Evolutionary conservation across 371 early-diverging fungal species (phyloP).

Genomic region (Zopfochytrium polystomum): DNA sequence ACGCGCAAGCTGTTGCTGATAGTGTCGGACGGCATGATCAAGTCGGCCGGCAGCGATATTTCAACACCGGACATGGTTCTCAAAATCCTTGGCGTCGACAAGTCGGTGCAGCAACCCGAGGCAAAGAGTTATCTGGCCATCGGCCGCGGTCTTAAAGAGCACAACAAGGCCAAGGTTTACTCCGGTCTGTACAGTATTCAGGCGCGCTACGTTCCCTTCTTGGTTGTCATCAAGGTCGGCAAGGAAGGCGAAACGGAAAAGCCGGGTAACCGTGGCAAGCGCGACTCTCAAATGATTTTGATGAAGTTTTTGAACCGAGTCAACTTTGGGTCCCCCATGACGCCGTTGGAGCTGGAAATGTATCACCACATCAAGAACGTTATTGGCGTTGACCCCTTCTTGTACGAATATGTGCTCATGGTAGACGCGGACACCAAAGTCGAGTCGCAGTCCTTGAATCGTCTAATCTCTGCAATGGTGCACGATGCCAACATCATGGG

Average conservation of each 20-base stretch:
- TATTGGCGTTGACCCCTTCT: conserved; percentile 70
- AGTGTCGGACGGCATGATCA: conserved; percentile 78
- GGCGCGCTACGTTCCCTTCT: conserved; percentile 84
- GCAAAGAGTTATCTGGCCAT: conserved; percentile 87
- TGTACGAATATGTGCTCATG: conserved; percentile 90
- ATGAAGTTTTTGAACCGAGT: conserved; percentile 98
- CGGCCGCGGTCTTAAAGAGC: conserved; percentile 53
- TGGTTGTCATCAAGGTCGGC: conserved; percentile 95
- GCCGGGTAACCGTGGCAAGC: conserved; percentile 94
- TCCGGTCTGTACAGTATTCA: conserved; percentile 91
- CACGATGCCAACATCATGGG: conserved; percentile 79
- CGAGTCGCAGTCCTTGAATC: conserved; percentile 72
- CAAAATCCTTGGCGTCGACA: conserved; percentile 85
- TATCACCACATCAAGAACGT: conserved; percentile 84
- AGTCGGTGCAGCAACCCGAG: conserved; percentile 76
- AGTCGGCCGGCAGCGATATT: conserved; percentile 94
- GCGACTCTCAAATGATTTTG: conserved; percentile 98
- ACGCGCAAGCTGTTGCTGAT: conserved; percentile 93
- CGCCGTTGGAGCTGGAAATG: conserved; percentile 82
- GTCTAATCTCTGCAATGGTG: conserved; percentile 79
- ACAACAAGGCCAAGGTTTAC: conserved; percentile 93
- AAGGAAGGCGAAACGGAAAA: conserved; percentile 60
- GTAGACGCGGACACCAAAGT: conserved; percentile 95
- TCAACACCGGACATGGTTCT: conserved; percentile 97
- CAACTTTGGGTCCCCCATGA: conserved; percentile 77